phyloP scores from a whole-genome alignment of 2,329 filamentous ascomycete genomes.

The Fusarium musae region DNA sequence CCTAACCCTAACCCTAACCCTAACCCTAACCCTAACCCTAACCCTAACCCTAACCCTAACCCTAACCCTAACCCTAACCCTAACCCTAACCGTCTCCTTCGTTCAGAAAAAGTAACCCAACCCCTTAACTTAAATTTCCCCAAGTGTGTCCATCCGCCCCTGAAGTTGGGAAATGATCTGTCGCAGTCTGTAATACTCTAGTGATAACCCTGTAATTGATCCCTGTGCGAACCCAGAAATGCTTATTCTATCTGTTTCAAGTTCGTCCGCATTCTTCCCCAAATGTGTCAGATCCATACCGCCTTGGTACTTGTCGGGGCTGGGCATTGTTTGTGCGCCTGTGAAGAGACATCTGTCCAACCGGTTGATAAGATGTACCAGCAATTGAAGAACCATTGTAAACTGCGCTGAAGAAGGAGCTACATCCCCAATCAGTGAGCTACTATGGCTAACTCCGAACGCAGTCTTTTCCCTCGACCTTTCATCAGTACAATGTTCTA shows the following conservation, averaged over 20 bases:
- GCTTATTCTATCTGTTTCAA: not conserved
- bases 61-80: too few species aligned
- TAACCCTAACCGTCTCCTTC: fast-evolving
- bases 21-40: too few species aligned
- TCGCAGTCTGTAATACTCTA: not conserved
- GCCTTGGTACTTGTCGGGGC: not conserved
- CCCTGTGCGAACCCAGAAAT: not conserved
- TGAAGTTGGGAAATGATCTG: not conserved
- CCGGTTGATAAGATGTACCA: not conserved
- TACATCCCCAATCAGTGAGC: not conserved
- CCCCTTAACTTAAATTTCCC: not conserved
- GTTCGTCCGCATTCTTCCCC: not conserved
- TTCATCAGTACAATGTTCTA: not conserved
- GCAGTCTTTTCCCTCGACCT: not conserved
- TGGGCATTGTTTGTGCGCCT: not conserved
- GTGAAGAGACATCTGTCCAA: not conserved
- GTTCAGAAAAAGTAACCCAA: not conserved
- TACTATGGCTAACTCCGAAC: not conserved
- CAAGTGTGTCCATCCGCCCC: not conserved
- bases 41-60: too few species aligned
- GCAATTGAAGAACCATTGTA: not conserved
- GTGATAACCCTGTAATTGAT: not conserved
- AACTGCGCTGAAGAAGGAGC: not conserved
- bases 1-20: too few species aligned
- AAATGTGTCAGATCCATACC: not conserved